Conservation (phyloP, 1,284 basidiomycete genomes). For the Anthracocystis panici-leucophaei region DNA sequence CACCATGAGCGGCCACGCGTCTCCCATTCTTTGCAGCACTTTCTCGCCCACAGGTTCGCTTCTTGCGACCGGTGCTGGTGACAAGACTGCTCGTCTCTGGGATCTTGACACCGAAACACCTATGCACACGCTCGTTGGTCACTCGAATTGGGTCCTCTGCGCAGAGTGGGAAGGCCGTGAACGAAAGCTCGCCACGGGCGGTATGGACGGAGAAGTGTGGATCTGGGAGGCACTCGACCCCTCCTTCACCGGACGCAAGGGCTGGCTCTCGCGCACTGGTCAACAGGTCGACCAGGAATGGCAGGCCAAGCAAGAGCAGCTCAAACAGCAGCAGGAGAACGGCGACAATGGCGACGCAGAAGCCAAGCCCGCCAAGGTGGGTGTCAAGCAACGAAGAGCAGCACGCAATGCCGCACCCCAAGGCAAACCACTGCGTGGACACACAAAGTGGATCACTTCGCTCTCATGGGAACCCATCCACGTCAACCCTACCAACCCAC, state of each 20-base stretch:
- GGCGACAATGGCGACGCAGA: slow-evolving; percentile 9
- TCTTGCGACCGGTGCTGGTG: slow-evolving; percentile 94
- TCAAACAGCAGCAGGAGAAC: slow-evolving; percentile 8
- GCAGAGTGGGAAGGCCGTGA: slow-evolving; percentile 97
- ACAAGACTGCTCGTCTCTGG: slow-evolving; percentile 93
- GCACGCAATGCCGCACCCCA: slow-evolving; percentile 61
- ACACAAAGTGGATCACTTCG: slow-evolving; percentile 97
- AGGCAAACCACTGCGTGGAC: slow-evolving; percentile 75
- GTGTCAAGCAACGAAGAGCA: slow-evolving; percentile 59
- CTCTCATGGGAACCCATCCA: slow-evolving; percentile 97
- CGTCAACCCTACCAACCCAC: slow-evolving; percentile 69
- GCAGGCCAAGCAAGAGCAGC: slow-evolving; percentile 28
- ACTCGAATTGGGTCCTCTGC: slow-evolving; percentile 94
- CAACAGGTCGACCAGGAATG: slow-evolving; percentile 61
- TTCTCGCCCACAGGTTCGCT: slow-evolving; percentile 92
- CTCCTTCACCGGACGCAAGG: slow-evolving; percentile 50
- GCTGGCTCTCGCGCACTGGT: slow-evolving; percentile 55
- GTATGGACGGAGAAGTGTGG: slow-evolving; percentile 67
- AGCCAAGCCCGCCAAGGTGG: slow-evolving; percentile 46
- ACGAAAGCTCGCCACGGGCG: slow-evolving; percentile 84
- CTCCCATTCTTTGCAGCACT: slow-evolving; percentile 92
- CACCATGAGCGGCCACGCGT: slow-evolving; percentile 84
- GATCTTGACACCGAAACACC: slow-evolving; percentile 93
- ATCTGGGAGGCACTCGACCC: slow-evolving; percentile 65
- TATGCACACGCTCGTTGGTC: slow-evolving; percentile 86